Base-by-base conservation (phyloP, 139 green algal species). In the Tetratostichococcus sp. region DNA sequence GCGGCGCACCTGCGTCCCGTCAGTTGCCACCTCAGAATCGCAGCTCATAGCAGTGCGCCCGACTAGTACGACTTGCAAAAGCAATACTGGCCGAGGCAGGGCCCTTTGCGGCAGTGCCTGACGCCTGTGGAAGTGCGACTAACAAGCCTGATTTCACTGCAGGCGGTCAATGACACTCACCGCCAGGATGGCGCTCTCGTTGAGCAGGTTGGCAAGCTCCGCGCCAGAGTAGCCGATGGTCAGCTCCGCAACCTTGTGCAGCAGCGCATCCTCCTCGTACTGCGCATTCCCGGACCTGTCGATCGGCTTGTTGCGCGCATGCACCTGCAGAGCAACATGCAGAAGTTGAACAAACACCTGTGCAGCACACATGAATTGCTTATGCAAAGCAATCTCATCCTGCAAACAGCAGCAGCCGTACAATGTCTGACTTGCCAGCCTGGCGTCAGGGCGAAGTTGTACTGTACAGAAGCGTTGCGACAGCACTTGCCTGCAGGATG, bases 121-220 rank as follows among this genome's bases (percentile, higher is more conserved):
- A n/a, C n/a, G n/a, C n/a, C n/a, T n/a, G n/a, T n/a, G n/a, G n/a
- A n/a, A n/a, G n/a, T n/a, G n/a, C n/a, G n/a, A n/a, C n/a, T n/a
- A n/a, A n/a, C n/a, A 32, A 14, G 58, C 4, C 17, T 6, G 32
- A 30, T 72, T 2, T 22, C 70, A 67, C n/a, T 21, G 17, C 16
- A 39, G 4, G n/a, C 19, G 6, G 14, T 17, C 50, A n/a, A 17
- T 17, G 3, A 26, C 14, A 3, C 80, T 42, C 31, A 90, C 89
- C 71, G 78, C 77, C 28, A 94, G 76, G 76, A 94, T 94, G 71
- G 89, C 85, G 31, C 80, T 82, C 75, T 94, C 88, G 71, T 94
- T 94, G 39, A 94, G 78, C 34, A 93, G 77, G 80, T 93, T 93
- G 66, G 88, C 88, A 43, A 94, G 80, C 77, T 91, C 88, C 31